phyloP scores from a whole-genome alignment of 495 filamentous ascomycete genomes.

The Aspergillus affinis region DNA sequence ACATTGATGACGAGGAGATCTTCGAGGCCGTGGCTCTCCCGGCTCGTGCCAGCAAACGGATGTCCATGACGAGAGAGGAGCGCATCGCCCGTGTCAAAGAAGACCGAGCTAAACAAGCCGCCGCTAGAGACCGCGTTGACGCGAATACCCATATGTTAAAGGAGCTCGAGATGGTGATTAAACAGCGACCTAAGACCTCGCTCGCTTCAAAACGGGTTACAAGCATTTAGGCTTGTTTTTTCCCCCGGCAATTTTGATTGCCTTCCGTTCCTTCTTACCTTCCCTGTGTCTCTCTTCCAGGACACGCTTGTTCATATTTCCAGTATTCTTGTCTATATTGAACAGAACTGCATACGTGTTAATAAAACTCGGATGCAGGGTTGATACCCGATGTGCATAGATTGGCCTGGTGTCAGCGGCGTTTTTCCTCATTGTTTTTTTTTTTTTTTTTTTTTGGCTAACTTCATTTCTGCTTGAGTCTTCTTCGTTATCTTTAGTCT shows the following conservation, averaged over 20 bases:
- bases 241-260: conserved; percentile 11
- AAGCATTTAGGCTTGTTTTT: conserved; percentile 34
- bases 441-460: conserved; percentile 15
- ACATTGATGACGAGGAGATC: conserved; percentile 67
- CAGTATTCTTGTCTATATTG: conserved; percentile 3
- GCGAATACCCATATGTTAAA: conserved; percentile 85
- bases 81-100: conserved; percentile 85
- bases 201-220: conserved; percentile 47
- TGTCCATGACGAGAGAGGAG: conserved; percentile 79
- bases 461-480: conserved; percentile 13
- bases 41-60: conserved; percentile 54
- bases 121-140: conserved; percentile 67
- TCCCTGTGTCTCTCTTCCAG: conserved; percentile 7
- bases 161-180: conserved; percentile 87
- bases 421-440: conserved; percentile 31
- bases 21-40: conserved; percentile 88
- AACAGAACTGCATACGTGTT: conserved; percentile 14
- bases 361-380: conserved; percentile 21
- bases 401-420: conserved; percentile 38
- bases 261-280: conserved; percentile 6
- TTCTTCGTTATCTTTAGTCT: conserved; percentile 6
- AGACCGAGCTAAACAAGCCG: conserved; percentile 70
- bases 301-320: conserved; percentile 8
- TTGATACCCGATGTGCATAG: conserved; percentile 46
- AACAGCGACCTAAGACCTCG: conserved; percentile 57